These are phyloP conservation scores for Fremontodendron californicum DNA, from an alignment of 345 rosid species.

Conservation along the genomic window DNA sequence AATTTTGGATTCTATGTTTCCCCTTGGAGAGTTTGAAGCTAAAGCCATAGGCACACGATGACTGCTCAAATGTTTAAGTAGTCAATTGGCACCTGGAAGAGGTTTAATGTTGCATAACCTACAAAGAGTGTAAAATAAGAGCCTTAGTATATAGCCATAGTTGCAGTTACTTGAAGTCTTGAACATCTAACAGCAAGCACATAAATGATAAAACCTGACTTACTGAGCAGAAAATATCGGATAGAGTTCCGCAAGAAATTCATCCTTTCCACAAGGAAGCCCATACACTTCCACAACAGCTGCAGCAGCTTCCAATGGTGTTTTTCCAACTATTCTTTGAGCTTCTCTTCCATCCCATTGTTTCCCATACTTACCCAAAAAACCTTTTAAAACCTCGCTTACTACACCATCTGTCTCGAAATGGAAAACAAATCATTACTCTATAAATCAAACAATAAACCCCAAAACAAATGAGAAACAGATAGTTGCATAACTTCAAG, in stretches of 20 bases:
- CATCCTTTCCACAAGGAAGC: constrained; percentile 69
- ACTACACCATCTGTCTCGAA: constrained; percentile 56
- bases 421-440: background rate
- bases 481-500: background rate
- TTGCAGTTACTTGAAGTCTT: background rate
- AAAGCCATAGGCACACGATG: constrained; percentile 73
- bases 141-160: background rate
- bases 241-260: constrained; percentile 52
- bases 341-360: constrained; percentile 95
- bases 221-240: constrained; percentile 70
- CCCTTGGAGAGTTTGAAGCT: constrained; percentile 82
- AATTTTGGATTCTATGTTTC: constrained; percentile 63
- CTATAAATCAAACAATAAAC: background rate
- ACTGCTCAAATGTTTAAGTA: constrained; percentile 63
- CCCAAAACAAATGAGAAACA: background rate
- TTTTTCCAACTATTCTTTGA: constrained; percentile 53
- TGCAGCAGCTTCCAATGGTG: constrained; percentile 75
- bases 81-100: constrained; percentile 80
- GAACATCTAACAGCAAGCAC: background rate
- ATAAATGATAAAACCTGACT: constrained; percentile 15
- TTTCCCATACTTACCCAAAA: constrained; percentile 68
- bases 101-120: constrained; percentile 70
- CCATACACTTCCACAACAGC: constrained; percentile 74
- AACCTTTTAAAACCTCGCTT: constrained; percentile 53
- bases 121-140: constrained; percentile 14